Conservation (phyloP, 352 stramenopile genomes). For the Pseudoperonospora humuli region DNA sequence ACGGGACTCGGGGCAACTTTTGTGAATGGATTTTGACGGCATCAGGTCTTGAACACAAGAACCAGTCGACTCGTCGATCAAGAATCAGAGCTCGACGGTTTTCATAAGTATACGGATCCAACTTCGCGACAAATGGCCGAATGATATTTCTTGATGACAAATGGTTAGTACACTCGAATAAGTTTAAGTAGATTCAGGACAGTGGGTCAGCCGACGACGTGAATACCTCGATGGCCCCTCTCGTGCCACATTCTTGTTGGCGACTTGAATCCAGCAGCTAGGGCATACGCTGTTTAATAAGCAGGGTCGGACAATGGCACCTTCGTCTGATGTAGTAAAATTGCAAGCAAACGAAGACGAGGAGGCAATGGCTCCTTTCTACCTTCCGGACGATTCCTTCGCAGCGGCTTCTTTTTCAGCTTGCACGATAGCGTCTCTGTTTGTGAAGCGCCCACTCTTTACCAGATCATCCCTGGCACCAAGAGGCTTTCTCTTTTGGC, state of each 20-base stretch:
- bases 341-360: slow-evolving; percentile 2
- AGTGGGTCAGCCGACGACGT: slow-evolving; percentile 12
- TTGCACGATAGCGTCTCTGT: slow-evolving; percentile 75
- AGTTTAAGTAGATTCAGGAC: neutral
- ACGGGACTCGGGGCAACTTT: slow-evolving; percentile 43
- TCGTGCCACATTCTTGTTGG: slow-evolving; percentile 20
- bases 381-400: slow-evolving; percentile 33
- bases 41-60: slow-evolving; percentile 33
- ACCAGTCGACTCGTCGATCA: slow-evolving; percentile 30
- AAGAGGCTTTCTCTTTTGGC: slow-evolving; percentile 51
- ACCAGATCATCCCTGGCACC: slow-evolving; percentile 63
- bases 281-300: slow-evolving; percentile 22
- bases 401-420: slow-evolving; percentile 19
- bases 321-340: slow-evolving; percentile 14
- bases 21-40: slow-evolving; percentile 45
- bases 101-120: slow-evolving; percentile 53
- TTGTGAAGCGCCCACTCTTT: slow-evolving; percentile 44
- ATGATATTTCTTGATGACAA: slow-evolving; percentile 16
- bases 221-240: slow-evolving; percentile 34
- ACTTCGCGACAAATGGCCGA: slow-evolving; percentile 1
- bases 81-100: slow-evolving; percentile 43
- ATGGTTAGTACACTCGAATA: slow-evolving; percentile 7
- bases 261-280: slow-evolving; percentile 18
- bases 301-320: slow-evolving; percentile 14
- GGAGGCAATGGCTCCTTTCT: slow-evolving; percentile 15